Base-by-base conservation (phyloP, 345 rosid genomes). In the Draba incana region DNA sequence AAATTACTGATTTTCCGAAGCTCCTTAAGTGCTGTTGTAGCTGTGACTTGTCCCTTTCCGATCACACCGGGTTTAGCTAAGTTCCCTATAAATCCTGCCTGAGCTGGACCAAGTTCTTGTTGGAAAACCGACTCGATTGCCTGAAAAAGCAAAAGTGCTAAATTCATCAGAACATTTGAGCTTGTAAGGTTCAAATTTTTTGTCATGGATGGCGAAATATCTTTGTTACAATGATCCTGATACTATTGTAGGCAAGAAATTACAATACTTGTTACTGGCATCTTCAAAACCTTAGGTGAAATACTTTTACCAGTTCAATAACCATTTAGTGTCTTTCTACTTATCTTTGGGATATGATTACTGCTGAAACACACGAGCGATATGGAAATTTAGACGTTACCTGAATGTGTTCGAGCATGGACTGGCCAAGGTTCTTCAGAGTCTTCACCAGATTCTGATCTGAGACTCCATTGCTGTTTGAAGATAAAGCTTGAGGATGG, bases 331-430 rank as follows among this genome's bases (percentile, higher is more conserved):
- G 37, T 49, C 24, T 50, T 20, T 41, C 35, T 12, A 13, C 9
- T 48, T 45, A 15, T 12, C 5, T 15, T 46, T 16, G 8, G 14
- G n/a, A 30, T 28, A 25, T 44, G 5, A 38, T 28, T 23, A 30
- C 1, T 10, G 20, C 24, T 43, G 13, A 43, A 57, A 56, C 61
- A 35, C 60, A 35, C 5, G 4, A 3, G 1, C 4, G n/a, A 47
- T 64, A 39, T 20, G 28, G 33, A 45, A 58, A 48, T 10, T 14
- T 46, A 51, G 44, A 63, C 24, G 13, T 78, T 79, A 92, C 96
- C 96, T 92, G 95, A 80, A 92, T 84, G 57, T 89, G 96, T 68
- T 89, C 94, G 10, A 89, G 83, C 92, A 92, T 92, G 43, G 95
- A 78, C 57, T 92, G 87, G 23, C 96, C 98, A 25, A 92, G 85